phyloP scores from a whole-genome alignment of 179 eudicot genomes.

The Silene vulgaris region DNA sequence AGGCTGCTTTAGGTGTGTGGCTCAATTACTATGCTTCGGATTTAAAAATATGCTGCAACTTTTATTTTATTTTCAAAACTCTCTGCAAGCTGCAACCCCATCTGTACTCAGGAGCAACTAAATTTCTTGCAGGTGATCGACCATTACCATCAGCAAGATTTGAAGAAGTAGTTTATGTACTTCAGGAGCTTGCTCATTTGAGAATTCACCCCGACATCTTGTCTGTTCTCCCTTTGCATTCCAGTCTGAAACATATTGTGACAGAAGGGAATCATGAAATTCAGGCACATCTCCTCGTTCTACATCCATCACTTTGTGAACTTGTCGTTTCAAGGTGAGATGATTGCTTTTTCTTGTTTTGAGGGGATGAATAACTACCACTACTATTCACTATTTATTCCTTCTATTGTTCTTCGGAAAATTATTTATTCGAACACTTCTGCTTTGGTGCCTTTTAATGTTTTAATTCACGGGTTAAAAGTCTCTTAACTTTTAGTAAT shows the following conservation, averaged over 20 bases:
- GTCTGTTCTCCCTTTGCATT: slow-evolving; percentile 61
- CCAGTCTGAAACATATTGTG: slow-evolving; percentile 38
- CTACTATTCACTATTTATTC: too few species aligned
- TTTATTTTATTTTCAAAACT: neutral
- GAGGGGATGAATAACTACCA: too few species aligned
- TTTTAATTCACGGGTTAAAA: too few species aligned
- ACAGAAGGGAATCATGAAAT: slow-evolving; percentile 34
- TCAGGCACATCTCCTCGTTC: slow-evolving; percentile 69
- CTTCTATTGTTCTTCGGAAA: too few species aligned
- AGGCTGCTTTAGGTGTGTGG: slow-evolving; percentile 60
- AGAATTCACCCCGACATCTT: slow-evolving; percentile 59
- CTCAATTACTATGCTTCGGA: slow-evolving; percentile 1
- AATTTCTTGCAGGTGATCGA: slow-evolving; percentile 49
- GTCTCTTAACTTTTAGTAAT: too few species aligned
- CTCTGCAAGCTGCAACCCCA: slow-evolving; percentile 2
- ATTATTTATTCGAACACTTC: too few species aligned
- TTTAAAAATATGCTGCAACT: neutral
- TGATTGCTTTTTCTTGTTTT: neutral
- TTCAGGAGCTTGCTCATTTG: slow-evolving; percentile 69
- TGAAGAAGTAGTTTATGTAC: slow-evolving; percentile 71
- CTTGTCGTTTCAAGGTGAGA: slow-evolving; percentile 85
- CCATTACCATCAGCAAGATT: slow-evolving; percentile 75
- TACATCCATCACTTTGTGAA: slow-evolving; percentile 83
- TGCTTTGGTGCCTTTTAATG: too few species aligned
- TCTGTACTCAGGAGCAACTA: slow-evolving; percentile 16